Conservation (phyloP, 495 filamentous ascomycete genomes). For the Apiosordaria backusii region DNA sequence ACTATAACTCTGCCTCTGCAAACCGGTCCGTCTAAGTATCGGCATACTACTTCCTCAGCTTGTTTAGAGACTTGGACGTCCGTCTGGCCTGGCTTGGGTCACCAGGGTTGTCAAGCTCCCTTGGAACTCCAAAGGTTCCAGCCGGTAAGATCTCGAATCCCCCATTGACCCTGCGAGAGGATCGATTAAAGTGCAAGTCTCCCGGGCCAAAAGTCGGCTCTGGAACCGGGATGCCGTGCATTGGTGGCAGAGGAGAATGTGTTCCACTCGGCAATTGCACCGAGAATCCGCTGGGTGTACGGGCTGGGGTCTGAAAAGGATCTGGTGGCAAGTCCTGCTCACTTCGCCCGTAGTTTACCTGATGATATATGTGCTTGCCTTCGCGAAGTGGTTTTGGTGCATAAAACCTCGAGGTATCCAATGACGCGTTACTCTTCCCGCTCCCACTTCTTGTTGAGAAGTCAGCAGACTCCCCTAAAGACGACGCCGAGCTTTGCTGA, state of each 20-base stretch:
- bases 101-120: not conserved
- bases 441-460: conserved; percentile 30
- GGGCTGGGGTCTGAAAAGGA: conserved; percentile 23
- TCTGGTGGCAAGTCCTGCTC: conserved; percentile 17
- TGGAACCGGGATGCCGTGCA: conserved; percentile 2
- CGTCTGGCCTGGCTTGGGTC: not conserved
- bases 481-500: conserved; percentile 34
- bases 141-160: conserved; percentile 60
- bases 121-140: conserved; percentile 43
- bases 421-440: conserved; percentile 25
- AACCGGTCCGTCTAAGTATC: not conserved
- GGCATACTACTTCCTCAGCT: not conserved
- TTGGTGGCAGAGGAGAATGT: conserved; percentile 1
- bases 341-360: conserved; percentile 15
- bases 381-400: conserved; percentile 13
- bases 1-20: not conserved
- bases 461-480: conserved; percentile 35
- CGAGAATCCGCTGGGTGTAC: conserved; percentile 27
- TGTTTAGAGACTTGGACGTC: not conserved
- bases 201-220: conserved; percentile 36
- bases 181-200: conserved; percentile 45
- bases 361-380: conserved; percentile 16
- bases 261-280: conserved; percentile 10
- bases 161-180: conserved; percentile 54
- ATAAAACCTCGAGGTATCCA: conserved; percentile 26